Conservation (phyloP, 1,139 yeast genomes). For the Yamadazyma sp. region DNA sequence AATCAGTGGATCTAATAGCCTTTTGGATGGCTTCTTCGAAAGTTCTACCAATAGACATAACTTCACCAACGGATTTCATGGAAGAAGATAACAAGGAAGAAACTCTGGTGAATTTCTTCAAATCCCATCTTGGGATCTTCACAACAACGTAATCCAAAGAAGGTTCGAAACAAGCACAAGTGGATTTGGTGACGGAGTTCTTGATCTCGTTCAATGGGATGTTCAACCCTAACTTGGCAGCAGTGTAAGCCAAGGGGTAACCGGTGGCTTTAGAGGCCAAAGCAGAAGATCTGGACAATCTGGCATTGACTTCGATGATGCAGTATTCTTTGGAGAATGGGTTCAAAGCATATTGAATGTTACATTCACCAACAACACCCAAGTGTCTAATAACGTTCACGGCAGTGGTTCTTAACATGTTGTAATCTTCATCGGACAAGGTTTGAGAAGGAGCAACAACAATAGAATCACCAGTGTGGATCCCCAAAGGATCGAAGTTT, state of each 20-base stretch:
- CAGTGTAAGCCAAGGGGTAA: constrained; percentile 96
- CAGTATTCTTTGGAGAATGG: constrained; percentile 95
- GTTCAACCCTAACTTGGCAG: constrained; percentile 94
- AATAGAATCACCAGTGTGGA: constrained; percentile 98
- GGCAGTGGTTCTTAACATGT: constrained; percentile 97
- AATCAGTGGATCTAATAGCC: constrained; percentile 95
- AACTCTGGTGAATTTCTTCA: constrained; percentile 92
- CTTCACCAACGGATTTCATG: constrained; percentile 99
- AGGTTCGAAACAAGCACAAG: constrained; percentile 97
- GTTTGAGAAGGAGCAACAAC: constrained; percentile 99
- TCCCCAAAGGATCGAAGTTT: constrained; percentile 97
- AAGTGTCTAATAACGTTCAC: constrained; percentile 95
- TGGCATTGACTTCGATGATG: constrained; percentile 96
- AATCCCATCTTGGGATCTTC: constrained; percentile 99
- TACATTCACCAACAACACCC: constrained; percentile 99
- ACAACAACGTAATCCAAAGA: constrained; percentile 96
- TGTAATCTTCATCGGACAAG: constrained; percentile 93
- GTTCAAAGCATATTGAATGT: constrained; percentile 94
- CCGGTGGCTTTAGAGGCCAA: constrained; percentile 99
- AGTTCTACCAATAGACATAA: constrained; percentile 96
- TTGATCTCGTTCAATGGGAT: constrained; percentile 89
- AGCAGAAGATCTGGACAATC: constrained; percentile 97
- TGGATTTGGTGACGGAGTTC: constrained; percentile 91
- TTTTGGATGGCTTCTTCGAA: constrained; percentile 98
- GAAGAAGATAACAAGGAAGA: constrained; percentile 86